Conservation (phyloP, 2,329 filamentous ascomycete genomes). For the Trichocomaceae sp. region DNA sequence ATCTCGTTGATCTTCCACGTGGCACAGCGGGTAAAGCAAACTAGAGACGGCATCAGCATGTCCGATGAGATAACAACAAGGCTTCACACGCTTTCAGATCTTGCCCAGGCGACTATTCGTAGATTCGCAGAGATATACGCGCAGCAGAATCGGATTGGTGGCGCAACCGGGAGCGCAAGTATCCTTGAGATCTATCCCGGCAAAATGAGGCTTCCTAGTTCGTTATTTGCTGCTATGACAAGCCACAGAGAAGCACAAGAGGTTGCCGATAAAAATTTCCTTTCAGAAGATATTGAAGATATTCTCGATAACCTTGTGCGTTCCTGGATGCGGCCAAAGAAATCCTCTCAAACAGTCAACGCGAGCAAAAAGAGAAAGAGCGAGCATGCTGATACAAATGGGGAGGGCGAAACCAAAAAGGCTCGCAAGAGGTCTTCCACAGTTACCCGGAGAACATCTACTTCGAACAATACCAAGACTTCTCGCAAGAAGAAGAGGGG, state of each 20-base stretch:
- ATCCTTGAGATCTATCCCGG: slow-evolving; percentile 74
- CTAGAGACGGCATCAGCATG: slow-evolving; percentile 66
- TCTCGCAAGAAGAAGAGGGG: slow-evolving; percentile 32
- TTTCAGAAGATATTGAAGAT: slow-evolving; percentile 70
- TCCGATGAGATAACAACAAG: slow-evolving; percentile 40
- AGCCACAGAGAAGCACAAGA: slow-evolving; percentile 73
- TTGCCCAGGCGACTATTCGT: slow-evolving; percentile 73
- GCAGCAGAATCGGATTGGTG: slow-evolving; percentile 53
- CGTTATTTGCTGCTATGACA: slow-evolving; percentile 68
- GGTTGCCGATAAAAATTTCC: slow-evolving; percentile 78
- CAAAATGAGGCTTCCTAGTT: slow-evolving; percentile 72
- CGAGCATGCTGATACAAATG: slow-evolving; percentile 25
- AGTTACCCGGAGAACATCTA: slow-evolving; percentile 29
- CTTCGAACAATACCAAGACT: slow-evolving; percentile 21
- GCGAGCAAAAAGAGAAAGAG: slow-evolving; percentile 38
- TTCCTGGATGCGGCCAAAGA: slow-evolving; percentile 57
- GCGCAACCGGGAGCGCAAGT: slow-evolving; percentile 32
- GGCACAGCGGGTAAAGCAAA: slow-evolving; percentile 86
- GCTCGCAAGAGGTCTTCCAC: slow-evolving; percentile 24
- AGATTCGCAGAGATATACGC: slow-evolving; percentile 80
- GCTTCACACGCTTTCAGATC: slow-evolving; percentile 80
- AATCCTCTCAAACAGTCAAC: slow-evolving; percentile 23
- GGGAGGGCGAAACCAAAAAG: slow-evolving; percentile 25
- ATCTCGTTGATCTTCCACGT: slow-evolving; percentile 85
- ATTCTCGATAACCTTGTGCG: slow-evolving; percentile 71